These are phyloP conservation scores for Fusarium pininemorale DNA, from an alignment of 2,329 filamentous ascomycete species.

Conservation along the genomic window DNA sequence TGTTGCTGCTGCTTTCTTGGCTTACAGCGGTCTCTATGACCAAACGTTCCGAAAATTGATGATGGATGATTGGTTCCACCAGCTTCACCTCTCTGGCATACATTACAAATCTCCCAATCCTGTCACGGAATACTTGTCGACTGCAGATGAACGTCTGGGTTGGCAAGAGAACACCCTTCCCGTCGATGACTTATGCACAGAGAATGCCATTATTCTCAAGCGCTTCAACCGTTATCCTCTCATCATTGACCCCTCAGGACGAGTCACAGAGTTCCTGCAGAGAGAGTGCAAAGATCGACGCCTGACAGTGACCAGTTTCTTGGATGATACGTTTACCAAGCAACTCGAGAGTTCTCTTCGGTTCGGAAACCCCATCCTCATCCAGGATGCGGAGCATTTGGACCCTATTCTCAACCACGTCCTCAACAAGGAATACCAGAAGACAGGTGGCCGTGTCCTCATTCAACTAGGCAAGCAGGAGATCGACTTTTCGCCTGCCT, in stretches of 20 bases:
- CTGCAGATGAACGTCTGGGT: conserved; percentile 89
- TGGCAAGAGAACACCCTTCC: conserved; percentile 96
- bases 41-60: conserved; percentile 98
- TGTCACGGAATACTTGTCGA: conserved; percentile 95
- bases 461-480: conserved; percentile 99
- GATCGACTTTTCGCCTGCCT: conserved; percentile 97
- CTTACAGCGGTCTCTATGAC: conserved; percentile 96
- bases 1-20: conserved; percentile 95
- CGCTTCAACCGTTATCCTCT: conserved; percentile 98
- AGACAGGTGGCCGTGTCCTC: conserved; percentile 95
- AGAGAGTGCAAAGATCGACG: conserved; percentile 93
- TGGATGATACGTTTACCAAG: conserved; percentile 98
- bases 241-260: conserved; percentile 96
- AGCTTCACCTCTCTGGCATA: conserved; percentile 92
- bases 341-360: conserved; percentile 95
- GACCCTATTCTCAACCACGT: conserved; percentile 98
- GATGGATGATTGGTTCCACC: conserved; percentile 97
- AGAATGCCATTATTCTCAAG: conserved; percentile 97
- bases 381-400: conserved; percentile 96
- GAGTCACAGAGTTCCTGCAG: conserved; percentile 93
- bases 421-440: conserved; percentile 99
- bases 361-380: conserved; percentile 98
- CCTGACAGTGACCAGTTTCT: conserved; percentile 95
- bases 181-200: conserved; percentile 96
- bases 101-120: conserved; percentile 93